These are phyloP conservation scores for Quercus lobata DNA, from an alignment of 331 rosid genomes.

Conservation along the genomic window DNA sequence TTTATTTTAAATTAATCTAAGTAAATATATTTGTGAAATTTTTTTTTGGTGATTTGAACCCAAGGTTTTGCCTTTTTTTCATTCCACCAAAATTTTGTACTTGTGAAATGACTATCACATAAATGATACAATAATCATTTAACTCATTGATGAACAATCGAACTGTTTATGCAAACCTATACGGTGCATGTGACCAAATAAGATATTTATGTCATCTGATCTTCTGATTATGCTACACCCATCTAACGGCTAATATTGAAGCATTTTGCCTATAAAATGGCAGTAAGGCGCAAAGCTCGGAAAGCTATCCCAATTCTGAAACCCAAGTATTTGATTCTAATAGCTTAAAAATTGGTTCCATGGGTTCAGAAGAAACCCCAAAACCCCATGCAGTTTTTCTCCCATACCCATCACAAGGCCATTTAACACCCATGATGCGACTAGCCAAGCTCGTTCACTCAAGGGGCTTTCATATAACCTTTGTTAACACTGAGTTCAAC, in stretches of 20 bases:
- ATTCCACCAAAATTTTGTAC: fast-evolving
- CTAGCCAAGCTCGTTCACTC: constrained; percentile 41
- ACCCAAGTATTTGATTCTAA: neutral
- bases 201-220: no score
- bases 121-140: no score
- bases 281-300: neutral
- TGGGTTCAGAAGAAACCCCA: neutral
- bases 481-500: constrained; percentile 46
- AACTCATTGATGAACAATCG: no score
- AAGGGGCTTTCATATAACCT: constrained; percentile 47
- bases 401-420: constrained; percentile 57
- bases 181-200: no score
- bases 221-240: neutral
- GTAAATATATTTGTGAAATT: fast-evolving
- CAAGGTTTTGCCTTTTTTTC: fast-evolving
- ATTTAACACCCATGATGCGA: constrained; percentile 44
- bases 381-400: constrained; percentile 38
- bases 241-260: neutral
- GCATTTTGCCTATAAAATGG: neutral
- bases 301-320: neutral
- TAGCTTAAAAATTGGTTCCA: neutral
- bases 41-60: fast-evolving
- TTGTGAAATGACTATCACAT: fast-evolving
- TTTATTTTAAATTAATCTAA: no score
- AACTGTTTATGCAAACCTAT: no score